Base-by-base conservation (phyloP, 768 basidiomycete species). In the Mrakia frigida region DNA sequence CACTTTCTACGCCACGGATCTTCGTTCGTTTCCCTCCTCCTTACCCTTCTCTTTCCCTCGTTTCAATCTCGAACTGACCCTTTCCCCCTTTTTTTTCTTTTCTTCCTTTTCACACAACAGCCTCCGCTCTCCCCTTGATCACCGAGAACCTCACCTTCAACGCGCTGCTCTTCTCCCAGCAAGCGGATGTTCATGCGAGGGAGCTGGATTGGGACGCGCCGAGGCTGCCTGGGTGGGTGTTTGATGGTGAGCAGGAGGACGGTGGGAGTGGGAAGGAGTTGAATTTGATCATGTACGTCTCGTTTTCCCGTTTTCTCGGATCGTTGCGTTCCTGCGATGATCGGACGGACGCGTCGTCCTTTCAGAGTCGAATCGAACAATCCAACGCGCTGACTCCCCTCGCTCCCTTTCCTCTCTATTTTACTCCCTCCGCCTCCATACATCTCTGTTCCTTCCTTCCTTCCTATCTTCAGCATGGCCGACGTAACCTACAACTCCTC, bases 401-500 rank as follows among this genome's bases (percentile, higher is more conserved):
- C 10, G 3, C 13, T 53, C n/a, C 53, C 53, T 9, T 18, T 46
- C 43, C 18, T 56, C 25, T 56, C n/a, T 18, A 6, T 52, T 28
- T 6, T 56, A 14, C 6, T 50, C 46, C 18, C 18, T 50, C 16
- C 6, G 16, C 18, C 6, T 50, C 46, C n/a, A n/a, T n/a, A n/a
- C n/a, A 3, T 6, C 18, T 50, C 43, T 2, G 2, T 14, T 14
- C 21, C 46, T 14, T 6, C 10, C 9, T 21, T 18, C 14, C 46
- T 18, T 7, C 10, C 56, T 6, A 56, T n/a, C 28, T 2, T 10
- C 56, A 56, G 56, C 41, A 69, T 75, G 68, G 74, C 69, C 43
- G 74, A 75, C 68, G 74, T 75, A 23, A 90, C 93, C 0, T 96
- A 95, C 85, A 96, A 96, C 84, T 92, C 92, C 0, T 84, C 89